These are phyloP conservation scores for Aureobasidium sp. DNA, from an alignment of 2,329 filamentous ascomycete species.

Conservation along the genomic window DNA sequence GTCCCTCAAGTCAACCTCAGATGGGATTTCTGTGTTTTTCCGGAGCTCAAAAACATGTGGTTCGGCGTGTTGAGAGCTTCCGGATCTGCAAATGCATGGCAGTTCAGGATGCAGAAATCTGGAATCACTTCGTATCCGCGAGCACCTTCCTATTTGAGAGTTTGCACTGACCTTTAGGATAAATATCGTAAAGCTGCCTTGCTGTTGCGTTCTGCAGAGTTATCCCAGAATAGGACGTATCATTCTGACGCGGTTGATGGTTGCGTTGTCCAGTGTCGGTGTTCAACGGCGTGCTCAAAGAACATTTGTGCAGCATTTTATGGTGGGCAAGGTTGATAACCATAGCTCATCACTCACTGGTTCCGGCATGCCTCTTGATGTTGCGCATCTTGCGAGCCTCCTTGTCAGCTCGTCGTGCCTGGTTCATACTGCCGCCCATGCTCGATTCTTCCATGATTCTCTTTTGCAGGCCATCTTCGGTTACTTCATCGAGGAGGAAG, in stretches of 20 bases:
- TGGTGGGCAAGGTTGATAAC: not conserved
- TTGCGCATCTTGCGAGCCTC: conserved; percentile 29
- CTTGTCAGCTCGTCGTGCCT: conserved; percentile 61
- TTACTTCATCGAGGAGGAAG: conserved; percentile 73
- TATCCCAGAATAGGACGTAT: no score
- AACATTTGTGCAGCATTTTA: no score
- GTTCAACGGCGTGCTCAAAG: not conserved
- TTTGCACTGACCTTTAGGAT: not conserved
- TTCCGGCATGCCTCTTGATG: not conserved
- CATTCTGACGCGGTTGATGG: not conserved
- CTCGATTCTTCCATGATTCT: conserved; percentile 38
- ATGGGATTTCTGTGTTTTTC: not conserved
- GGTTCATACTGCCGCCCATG: conserved; percentile 53
- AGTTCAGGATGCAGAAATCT: not conserved
- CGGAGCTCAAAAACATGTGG: not conserved
- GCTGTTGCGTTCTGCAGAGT: no score
- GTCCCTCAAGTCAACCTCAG: not conserved
- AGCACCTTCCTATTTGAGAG: not conserved
- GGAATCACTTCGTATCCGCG: not conserved
- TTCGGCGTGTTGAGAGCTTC: not conserved
- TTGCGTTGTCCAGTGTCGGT: not conserved
- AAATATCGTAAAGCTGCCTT: not conserved
- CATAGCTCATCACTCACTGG: not conserved
- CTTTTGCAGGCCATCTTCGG: conserved; percentile 50
- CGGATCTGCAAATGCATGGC: not conserved